These are phyloP conservation scores for Tolypocladium tundrense DNA, from an alignment of 2,329 filamentous ascomycete genomes.

Conservation along the genomic window DNA sequence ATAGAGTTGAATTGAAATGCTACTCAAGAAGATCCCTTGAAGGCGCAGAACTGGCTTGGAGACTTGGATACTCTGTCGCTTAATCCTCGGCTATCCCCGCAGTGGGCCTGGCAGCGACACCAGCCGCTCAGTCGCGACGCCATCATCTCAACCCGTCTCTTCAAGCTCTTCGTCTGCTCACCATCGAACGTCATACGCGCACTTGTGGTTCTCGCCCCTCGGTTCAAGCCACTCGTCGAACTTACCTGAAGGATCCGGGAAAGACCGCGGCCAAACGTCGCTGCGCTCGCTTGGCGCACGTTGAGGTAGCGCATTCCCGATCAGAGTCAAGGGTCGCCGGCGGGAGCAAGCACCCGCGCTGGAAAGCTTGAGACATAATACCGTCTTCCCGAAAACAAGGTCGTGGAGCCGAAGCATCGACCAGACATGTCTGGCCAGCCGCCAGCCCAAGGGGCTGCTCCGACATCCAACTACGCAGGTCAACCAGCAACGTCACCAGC, in stretches of 20 bases:
- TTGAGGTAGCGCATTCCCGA: not conserved
- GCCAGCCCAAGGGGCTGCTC: constrained; percentile 17
- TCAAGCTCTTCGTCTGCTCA: not conserved
- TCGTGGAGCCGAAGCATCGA: not conserved
- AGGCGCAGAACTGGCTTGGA: not conserved
- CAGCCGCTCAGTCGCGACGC: not conserved
- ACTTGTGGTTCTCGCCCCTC: not conserved
- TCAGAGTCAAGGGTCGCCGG: not conserved
- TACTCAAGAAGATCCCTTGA: not conserved
- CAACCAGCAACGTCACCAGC: constrained; percentile 24
- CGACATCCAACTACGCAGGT: constrained; percentile 18
- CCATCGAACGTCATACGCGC: not conserved
- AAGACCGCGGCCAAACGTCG: not conserved
- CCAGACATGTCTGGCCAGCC: constrained; percentile 23
- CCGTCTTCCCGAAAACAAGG: not conserved
- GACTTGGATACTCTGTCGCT: not conserved
- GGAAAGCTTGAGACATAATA: not conserved
- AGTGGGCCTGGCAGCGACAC: not conserved
- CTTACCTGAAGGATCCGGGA: not conserved
- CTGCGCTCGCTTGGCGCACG: not conserved
- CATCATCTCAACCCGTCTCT: not conserved
- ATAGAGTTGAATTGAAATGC: too few species aligned
- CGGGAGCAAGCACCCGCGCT: not conserved
- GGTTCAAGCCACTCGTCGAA: not conserved
- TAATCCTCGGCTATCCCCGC: not conserved